Conservation (phyloP, 2,329 filamentous ascomycete species). For the Penicillium sp. region DNA sequence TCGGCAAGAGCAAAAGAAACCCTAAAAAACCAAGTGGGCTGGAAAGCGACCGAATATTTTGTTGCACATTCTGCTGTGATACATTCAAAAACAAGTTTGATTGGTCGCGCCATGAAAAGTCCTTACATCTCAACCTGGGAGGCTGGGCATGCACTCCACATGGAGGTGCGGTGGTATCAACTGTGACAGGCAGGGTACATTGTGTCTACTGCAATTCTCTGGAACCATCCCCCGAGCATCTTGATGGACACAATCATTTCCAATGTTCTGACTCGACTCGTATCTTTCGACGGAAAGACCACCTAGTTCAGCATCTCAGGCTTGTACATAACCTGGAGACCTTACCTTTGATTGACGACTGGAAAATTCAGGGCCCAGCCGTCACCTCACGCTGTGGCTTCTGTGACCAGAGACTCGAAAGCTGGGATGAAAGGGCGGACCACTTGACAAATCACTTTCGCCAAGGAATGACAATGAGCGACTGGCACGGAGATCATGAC, state of each 20-base stretch:
- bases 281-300: constrained; percentile 61
- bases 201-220: constrained; percentile 58
- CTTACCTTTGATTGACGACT: constrained; percentile 25
- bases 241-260: constrained; percentile 56
- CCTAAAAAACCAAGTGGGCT: not conserved
- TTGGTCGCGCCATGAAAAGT: constrained; percentile 34
- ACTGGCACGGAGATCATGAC: constrained; percentile 61
- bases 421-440: constrained; percentile 58
- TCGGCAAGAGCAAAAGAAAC: constrained; percentile 9
- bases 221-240: constrained; percentile 54
- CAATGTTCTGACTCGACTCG: constrained; percentile 55
- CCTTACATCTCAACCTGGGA: constrained; percentile 33
- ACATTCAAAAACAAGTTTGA: constrained; percentile 36
- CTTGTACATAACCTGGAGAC: constrained; percentile 56
- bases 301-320: constrained; percentile 60
- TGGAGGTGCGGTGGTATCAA: constrained; percentile 20
- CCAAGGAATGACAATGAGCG: constrained; percentile 56
- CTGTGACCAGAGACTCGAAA: constrained; percentile 54
- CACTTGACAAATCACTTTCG: constrained; percentile 61
- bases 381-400: constrained; percentile 60
- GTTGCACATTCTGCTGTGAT: constrained; percentile 37
- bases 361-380: constrained; percentile 44
- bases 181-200: constrained; percentile 20
- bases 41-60: constrained; percentile 17
- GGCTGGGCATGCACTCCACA: constrained; percentile 29